Percentiles rank a stretch among this genome's conserved stretches.
Conservation (phyloP, 768 basidiomycete species). For the Mrakia blollopis region DNA sequence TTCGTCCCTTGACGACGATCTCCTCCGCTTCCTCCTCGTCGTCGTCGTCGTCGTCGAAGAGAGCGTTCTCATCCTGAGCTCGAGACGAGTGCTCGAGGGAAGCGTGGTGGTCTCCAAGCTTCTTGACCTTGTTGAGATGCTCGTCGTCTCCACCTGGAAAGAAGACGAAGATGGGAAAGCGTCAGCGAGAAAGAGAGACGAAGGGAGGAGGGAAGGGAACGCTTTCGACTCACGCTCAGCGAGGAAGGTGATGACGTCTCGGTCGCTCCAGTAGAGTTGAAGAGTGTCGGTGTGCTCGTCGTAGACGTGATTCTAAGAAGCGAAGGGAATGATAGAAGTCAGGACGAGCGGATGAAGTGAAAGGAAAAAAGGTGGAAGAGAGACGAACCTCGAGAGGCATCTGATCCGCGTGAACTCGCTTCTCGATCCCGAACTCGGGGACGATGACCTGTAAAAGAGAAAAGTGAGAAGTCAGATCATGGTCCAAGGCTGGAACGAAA, state of each 20-base stretch:
- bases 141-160: slow-evolving; percentile 77
- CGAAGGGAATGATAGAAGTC: slow-evolving; percentile 26
- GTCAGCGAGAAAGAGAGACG: neutral
- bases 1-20: slow-evolving; percentile 62
- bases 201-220: neutral
- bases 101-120: slow-evolving; percentile 86
- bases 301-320: slow-evolving; percentile 79
- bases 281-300: slow-evolving; percentile 72
- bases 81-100: slow-evolving; percentile 85
- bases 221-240: slow-evolving; percentile 54
- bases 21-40: slow-evolving; percentile 72
- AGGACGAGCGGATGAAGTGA: slow-evolving; percentile 30
- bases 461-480: neutral
- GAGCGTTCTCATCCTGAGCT: slow-evolving; percentile 75
- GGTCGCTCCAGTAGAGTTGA: slow-evolving; percentile 35
- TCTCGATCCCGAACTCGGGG: slow-evolving; percentile 97
- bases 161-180: neutral
- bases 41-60: slow-evolving; percentile 71
- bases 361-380: neutral
- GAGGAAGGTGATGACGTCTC: slow-evolving; percentile 88
- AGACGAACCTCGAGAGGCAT: slow-evolving; percentile 89
- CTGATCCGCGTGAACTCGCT: slow-evolving; percentile 96
- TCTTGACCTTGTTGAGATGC: slow-evolving; percentile 88
- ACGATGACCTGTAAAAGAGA: slow-evolving; percentile 22
- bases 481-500: neutral